Percentiles rank a stretch among this genome's conserved stretches.
These are phyloP conservation scores for Cornus controversa DNA, from an alignment of 148 eudicot genomes.

Conservation along the genomic window DNA sequence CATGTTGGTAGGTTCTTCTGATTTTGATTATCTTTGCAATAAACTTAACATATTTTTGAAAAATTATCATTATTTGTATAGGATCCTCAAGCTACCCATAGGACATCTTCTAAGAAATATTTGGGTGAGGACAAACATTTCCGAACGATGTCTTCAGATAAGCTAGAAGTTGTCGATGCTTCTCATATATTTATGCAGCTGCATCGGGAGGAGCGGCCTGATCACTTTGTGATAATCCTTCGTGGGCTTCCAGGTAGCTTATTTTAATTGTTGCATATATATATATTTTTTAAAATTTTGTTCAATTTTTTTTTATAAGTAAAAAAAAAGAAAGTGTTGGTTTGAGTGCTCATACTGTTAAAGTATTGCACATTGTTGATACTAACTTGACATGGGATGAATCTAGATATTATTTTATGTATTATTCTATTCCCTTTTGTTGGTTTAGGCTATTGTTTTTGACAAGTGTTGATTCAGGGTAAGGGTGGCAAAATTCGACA, in stretches of 20 bases:
- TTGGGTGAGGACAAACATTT: conserved; percentile 39
- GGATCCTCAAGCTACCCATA: conserved; percentile 44
- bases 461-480: too few species aligned
- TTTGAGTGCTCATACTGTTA: neutral
- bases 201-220: conserved; percentile 84
- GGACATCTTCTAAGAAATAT: conserved; percentile 32
- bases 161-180: conserved; percentile 64
- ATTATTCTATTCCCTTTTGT: neutral
- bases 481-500: too few species aligned
- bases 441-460: neutral
- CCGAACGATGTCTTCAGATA: conserved; percentile 33
- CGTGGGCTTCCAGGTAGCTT: conserved; percentile 92
- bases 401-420: neutral
- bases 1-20: neutral
- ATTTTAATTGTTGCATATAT: too few species aligned
- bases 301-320: neutral
- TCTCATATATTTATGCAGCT: conserved; percentile 77
- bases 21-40: neutral
- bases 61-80: conserved; percentile 19
- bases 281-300: neutral
- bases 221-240: conserved; percentile 88
- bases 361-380: neutral
- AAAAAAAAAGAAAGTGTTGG: too few species aligned
- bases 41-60: neutral
- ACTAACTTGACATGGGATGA: too few species aligned